Conservation (phyloP, 2,329 filamentous ascomycete genomes). For the Cyphellophora attinorum region DNA sequence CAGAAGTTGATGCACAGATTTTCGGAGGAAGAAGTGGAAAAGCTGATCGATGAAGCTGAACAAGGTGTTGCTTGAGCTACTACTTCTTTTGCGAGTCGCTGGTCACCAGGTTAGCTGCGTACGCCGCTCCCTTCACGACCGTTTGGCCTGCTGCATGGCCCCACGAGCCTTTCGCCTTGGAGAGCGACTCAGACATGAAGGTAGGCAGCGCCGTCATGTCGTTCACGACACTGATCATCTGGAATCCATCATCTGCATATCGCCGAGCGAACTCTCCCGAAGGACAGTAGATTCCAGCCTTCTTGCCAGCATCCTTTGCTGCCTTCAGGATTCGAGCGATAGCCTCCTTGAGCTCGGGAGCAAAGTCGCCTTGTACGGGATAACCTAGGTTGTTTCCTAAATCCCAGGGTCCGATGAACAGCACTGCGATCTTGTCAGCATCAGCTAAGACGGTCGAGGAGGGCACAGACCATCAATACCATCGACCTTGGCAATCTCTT, state of each 20-base stretch:
- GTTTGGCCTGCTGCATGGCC: constrained; percentile 17
- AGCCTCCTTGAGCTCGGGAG: constrained; percentile 40
- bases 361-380: constrained; percentile 38
- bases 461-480: constrained; percentile 33
- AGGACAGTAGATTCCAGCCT: constrained; percentile 45
- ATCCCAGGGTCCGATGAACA: constrained; percentile 47
- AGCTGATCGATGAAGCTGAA: constrained; percentile 42
- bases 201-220: constrained; percentile 37
- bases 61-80: background rate
- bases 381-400: constrained; percentile 49
- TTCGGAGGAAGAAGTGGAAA: constrained; percentile 46
- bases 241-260: constrained; percentile 45
- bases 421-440: constrained; percentile 20
- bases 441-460: background rate
- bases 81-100: constrained; percentile 11
- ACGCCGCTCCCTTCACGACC: constrained; percentile 18
- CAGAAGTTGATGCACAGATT: constrained; percentile 56
- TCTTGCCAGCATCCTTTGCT: constrained; percentile 43
- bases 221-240: constrained; percentile 39
- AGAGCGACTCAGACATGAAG: constrained; percentile 27
- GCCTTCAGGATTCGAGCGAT: constrained; percentile 43
- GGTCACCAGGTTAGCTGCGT: constrained; percentile 12
- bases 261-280: constrained; percentile 41
- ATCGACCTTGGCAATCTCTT: constrained; percentile 42
- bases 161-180: constrained; percentile 23